Evolutionary conservation across 2,329 filamentous ascomycete genomes (phyloP).

Genomic region (Aspergillus pseudoterreus): DNA sequence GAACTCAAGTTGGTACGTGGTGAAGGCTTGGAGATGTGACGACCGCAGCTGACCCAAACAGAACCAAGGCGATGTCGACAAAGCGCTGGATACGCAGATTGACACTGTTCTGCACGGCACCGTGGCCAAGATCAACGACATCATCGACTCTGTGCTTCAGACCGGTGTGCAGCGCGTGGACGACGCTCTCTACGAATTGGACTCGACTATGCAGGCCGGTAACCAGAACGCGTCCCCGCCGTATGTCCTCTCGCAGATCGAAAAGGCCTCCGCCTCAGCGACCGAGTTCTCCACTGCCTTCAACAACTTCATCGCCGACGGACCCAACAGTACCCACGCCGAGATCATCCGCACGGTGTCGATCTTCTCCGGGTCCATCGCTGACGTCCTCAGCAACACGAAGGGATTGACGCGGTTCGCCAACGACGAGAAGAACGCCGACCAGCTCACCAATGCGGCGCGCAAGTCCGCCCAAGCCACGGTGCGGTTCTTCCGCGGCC

Average conservation of each 20-base stretch:
- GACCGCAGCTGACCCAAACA: slow-evolving; percentile 22
- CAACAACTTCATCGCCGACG: slow-evolving; percentile 97
- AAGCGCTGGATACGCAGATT: slow-evolving; percentile 82
- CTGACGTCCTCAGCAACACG: slow-evolving; percentile 92
- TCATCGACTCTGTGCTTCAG: slow-evolving; percentile 94
- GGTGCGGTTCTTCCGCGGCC: slow-evolving; percentile 88
- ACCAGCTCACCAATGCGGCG: slow-evolving; percentile 76
- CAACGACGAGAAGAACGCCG: slow-evolving; percentile 90
- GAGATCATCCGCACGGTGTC: slow-evolving; percentile 93
- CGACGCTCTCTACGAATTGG: slow-evolving; percentile 92
- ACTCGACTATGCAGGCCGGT: slow-evolving; percentile 96
- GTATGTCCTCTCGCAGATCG: slow-evolving; percentile 93
- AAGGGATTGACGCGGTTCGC: slow-evolving; percentile 92
- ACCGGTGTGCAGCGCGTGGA: slow-evolving; percentile 90
- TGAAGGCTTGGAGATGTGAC: not conserved
- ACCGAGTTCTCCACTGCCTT: slow-evolving; percentile 98
- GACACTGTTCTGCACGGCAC: slow-evolving; percentile 84
- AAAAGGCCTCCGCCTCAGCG: slow-evolving; percentile 89
- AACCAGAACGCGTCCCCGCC: slow-evolving; percentile 96
- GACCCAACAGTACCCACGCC: slow-evolving; percentile 81
- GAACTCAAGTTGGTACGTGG: slow-evolving; percentile 64
- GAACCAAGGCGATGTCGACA: slow-evolving; percentile 70
- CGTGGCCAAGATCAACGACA: slow-evolving; percentile 90
- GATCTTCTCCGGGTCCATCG: slow-evolving; percentile 82
- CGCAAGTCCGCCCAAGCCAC: slow-evolving; percentile 81